A percentile compares a stretch with the other conserved stretches of the same genome.
Evolutionary conservation across 2,329 filamentous ascomycete genomes (phyloP).

Genomic region (Diplodia intermedia): DNA sequence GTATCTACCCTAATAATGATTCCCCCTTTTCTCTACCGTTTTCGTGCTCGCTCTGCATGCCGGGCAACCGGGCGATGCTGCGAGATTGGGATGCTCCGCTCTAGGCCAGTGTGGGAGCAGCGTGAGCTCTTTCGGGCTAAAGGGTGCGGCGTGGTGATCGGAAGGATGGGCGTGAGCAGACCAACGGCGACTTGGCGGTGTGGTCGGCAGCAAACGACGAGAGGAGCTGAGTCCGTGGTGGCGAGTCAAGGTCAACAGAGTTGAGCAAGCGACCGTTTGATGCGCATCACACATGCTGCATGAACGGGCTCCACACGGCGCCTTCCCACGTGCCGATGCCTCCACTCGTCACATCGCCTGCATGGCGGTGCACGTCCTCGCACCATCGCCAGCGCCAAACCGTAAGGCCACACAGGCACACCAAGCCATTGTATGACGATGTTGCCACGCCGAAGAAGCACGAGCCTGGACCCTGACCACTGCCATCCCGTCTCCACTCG

Average conservation of each 20-base stretch:
- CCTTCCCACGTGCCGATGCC: slow-evolving; percentile 23
- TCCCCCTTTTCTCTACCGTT: slow-evolving; percentile 1
- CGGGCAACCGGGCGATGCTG: too few species aligned
- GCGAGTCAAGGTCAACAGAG: slow-evolving; percentile 4
- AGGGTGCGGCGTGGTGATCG: not conserved
- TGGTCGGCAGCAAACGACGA: not conserved
- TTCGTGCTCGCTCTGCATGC: not conserved
- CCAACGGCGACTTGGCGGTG: not conserved
- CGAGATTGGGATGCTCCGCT: slow-evolving; percentile 20
- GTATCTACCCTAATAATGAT: slow-evolving; percentile 18
- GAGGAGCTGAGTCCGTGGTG: not conserved
- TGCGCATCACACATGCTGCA: slow-evolving; percentile 1
- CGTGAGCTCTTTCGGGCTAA: not conserved
- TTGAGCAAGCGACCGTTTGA: slow-evolving; percentile 4
- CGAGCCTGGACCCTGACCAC: slow-evolving; percentile 19
- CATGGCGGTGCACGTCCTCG: slow-evolving; percentile 2
- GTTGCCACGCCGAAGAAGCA: slow-evolving; percentile 2
- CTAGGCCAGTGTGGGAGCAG: not conserved
- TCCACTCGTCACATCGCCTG: slow-evolving; percentile 1
- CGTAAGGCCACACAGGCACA: not conserved
- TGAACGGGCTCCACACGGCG: slow-evolving; percentile 17
- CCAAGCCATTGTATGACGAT: not conserved
- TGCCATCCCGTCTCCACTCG: slow-evolving; percentile 2
- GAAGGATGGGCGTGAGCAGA: not conserved
- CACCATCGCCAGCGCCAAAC: not conserved